phyloP scores from a whole-genome alignment of 371 early-diverging fungal genomes.

The Mucor lusitanicus region DNA sequence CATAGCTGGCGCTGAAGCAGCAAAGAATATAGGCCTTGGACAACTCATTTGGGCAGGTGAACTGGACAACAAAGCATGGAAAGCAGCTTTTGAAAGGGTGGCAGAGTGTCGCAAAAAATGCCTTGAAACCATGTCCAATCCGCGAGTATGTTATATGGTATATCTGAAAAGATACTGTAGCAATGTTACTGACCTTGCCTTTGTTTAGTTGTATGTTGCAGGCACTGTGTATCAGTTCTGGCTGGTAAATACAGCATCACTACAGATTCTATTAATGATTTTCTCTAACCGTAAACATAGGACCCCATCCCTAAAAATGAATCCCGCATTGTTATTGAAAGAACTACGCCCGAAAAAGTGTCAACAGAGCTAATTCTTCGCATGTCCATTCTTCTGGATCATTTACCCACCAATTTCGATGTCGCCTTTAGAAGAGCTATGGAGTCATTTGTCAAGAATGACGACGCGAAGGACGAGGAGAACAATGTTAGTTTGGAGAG shows the following conservation, averaged over 20 bases:
- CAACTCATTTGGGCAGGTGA: constrained; percentile 30
- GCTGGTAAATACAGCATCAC: constrained; percentile 18
- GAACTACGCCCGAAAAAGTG: constrained; percentile 32
- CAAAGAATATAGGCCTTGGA: constrained; percentile 29
- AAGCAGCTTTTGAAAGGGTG: constrained; percentile 30
- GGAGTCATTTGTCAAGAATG: constrained; percentile 5
- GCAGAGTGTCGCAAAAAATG: constrained; percentile 30
- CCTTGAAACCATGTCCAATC: constrained; percentile 32
- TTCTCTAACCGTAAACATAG: background rate
- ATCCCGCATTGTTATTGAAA: constrained; percentile 42
- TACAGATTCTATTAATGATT: background rate
- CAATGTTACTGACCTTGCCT: background rate
- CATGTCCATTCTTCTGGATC: constrained; percentile 36
- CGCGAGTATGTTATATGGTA: constrained; percentile 21
- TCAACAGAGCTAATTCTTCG: constrained; percentile 35
- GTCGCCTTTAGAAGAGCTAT: constrained; percentile 37
- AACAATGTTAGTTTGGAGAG: constrained; percentile 2
- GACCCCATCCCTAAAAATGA: constrained; percentile 36
- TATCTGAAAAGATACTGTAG: background rate
- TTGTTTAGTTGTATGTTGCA: constrained; percentile 38
- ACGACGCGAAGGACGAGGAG: background rate
- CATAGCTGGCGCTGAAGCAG: constrained; percentile 42
- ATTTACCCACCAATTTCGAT: constrained; percentile 43
- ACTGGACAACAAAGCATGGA: constrained; percentile 29
- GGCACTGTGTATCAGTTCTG: constrained; percentile 47